Evolutionary conservation across 805 yeast species (phyloP), one percentile per base, ranked within the genome.

Genomic region (Lachancea sp.): DNA sequence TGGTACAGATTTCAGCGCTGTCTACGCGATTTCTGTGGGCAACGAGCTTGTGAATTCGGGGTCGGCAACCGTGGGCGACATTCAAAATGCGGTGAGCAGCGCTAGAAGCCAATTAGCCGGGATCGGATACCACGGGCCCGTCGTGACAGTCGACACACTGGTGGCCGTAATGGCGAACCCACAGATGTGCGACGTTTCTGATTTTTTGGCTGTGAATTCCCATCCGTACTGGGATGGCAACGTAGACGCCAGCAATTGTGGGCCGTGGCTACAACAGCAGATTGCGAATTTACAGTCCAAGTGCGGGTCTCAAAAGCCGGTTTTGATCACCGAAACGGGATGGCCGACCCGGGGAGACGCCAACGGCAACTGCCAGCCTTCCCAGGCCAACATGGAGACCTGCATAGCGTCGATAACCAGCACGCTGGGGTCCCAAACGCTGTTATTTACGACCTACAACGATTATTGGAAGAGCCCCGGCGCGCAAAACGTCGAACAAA

Each of bases 381-480:
- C 76, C 37, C 60, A 64, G 10, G 82, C 59, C 11, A 86, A 85
- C 67, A 95, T 86, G 69, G 60, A 62, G 42, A 68, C 70, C 43
- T 95, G 95, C 17, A 70, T 87, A 48, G 59, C 68, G 44, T 64
- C 77, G n/a, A 79, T 87, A 41, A 65, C 85, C 44, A 68, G 74
- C 18, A 71, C 65, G 13, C 65, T 79, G 33, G 79, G 82, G 25
- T 70, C 78, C 34, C 77, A 79, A 41, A 74, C 76, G 41, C 79
- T 86, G 13, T 72, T 87, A 46, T 73, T 87, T 58, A 78, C 90
- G 25, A 78, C 89, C 6, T 86, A 67, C 68, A 72, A 87, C 56
- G 96, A 87, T 64, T 71, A 66, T 65, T 87, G 96, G 96, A 87
- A 87, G 62, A 55, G 57, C 10, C 86, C 95, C n/a, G 95, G 96